Base-by-base conservation (phyloP, 2,329 filamentous ascomycete genomes). In the Fusarium austroafricanum region DNA sequence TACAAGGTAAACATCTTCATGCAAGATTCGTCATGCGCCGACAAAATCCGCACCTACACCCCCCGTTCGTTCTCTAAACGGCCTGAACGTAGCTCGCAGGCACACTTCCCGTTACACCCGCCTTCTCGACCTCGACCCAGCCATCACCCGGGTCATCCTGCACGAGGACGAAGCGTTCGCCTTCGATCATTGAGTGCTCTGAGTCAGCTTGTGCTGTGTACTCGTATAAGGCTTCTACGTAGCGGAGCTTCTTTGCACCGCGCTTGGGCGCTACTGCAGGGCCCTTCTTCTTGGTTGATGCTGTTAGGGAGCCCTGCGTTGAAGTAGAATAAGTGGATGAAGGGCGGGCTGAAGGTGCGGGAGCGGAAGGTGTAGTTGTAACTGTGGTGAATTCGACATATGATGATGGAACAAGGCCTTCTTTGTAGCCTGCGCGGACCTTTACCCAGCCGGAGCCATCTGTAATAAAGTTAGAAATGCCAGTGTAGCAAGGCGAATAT, bases 41-140 rank as follows among this genome's bases (percentile, higher is more conserved):
- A 42, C 68, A 69, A 38, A 38, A 39, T 40, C 51, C 38, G 31
- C 68, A 69, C 11, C 28, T 53, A 45, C 68, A 70, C 28, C 33
- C 44, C 55, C 33, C 47, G 38, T 53, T 46, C 31, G 55, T 65
- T 61, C 43, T 73, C 79, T 82, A 91, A 50, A 92, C 88, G 74
- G 90, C 87, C 79, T 94, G 91, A 61, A 98, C 87, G 82, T 98
- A 99, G 78, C 93, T 97, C 37, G 94, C 94, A 44, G 96, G 96
- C 54, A 99, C 96, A 77, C 94, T 97, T 76, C 90, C 94, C 47
- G 90, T 93, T 39, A 89, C 83, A 2, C 94, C 94, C 18, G 93
- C 94, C 79, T 93, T 94, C 82, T 98, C 96, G 18, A 99, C 96
- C 81, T 98, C 96, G 28, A 90, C 93, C 96, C 96, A 99, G 1